Evolutionary conservation across 441 rosid genomes (phyloP).

Genomic region (Breynia disticha): DNA sequence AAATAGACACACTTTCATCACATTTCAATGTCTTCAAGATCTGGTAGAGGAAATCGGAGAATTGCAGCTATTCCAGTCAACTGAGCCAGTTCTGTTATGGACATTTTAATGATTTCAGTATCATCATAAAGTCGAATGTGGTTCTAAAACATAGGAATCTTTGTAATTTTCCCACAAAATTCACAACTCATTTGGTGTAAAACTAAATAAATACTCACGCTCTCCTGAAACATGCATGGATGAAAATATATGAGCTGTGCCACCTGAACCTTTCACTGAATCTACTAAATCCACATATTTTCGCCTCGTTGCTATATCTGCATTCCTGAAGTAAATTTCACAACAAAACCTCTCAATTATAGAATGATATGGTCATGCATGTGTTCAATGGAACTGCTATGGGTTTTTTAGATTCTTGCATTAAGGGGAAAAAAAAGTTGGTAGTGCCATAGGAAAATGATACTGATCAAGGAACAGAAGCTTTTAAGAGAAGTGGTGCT

Average conservation of each 20-base stretch:
- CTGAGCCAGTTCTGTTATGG: conserved; percentile 60
- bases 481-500: too few relatives aligned
- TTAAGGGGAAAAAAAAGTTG: background rate
- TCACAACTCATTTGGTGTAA: background rate
- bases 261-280: conserved; percentile 72
- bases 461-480: too few relatives aligned
- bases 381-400: too few relatives aligned
- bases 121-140: background rate
- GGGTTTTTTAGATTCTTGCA: background rate
- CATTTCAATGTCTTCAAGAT: conserved; percentile 93
- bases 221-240: conserved; percentile 96
- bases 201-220: conserved; percentile 38
- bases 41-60: conserved; percentile 90
- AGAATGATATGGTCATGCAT: too few relatives aligned
- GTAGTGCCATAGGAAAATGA: too few relatives aligned
- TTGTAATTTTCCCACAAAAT: too few relatives aligned
- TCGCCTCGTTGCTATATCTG: conserved; percentile 51
- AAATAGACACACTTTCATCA: too few relatives aligned
- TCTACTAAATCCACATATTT: conserved; percentile 66
- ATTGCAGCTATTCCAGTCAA: conserved; percentile 87
- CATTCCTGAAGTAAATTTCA: conserved; percentile 46
- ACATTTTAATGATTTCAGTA: conserved; percentile 1
- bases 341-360: too few relatives aligned
- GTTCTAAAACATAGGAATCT: background rate
- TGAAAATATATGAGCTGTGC: conserved; percentile 71